phyloP scores from a whole-genome alignment of 2,329 filamentous ascomycete species.

The Pestalotiopsis sp. region DNA sequence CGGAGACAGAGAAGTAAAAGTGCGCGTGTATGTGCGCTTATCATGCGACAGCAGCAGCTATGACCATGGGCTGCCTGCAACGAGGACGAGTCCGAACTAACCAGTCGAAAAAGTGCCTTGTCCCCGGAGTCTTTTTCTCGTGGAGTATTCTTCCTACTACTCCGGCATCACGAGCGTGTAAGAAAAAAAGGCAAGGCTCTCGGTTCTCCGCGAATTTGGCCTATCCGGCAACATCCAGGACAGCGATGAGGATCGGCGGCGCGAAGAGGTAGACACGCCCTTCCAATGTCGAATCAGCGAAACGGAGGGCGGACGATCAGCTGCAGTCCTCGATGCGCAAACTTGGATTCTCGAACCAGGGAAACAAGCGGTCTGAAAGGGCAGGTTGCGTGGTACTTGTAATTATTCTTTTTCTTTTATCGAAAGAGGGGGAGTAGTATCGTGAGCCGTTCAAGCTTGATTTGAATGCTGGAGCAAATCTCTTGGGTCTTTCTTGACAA shows the following conservation, averaged over 20 bases:
- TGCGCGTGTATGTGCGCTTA: no score
- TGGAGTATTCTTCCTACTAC: no score
- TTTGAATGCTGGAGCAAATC: background rate
- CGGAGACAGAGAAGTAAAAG: no score
- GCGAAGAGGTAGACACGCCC: background rate
- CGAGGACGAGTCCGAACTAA: no score
- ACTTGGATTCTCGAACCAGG: background rate
- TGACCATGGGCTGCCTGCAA: no score
- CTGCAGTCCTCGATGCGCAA: constrained; percentile 1
- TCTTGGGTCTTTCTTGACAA: background rate
- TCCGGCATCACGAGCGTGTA: no score
- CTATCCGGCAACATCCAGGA: background rate
- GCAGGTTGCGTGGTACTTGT: background rate
- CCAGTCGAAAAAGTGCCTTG: no score
- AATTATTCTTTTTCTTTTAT: background rate
- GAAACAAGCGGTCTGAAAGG: background rate
- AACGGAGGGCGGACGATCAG: background rate
- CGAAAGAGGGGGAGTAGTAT: background rate
- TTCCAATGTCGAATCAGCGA: constrained; percentile 1
- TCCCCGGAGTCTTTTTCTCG: no score
- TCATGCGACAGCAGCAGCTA: no score
- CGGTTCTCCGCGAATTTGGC: background rate
- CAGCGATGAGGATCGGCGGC: background rate
- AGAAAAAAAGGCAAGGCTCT: background rate
- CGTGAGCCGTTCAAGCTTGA: background rate